Evolutionary conservation across 768 basidiomycete genomes (phyloP), one percentile per base, ranked within the genome.

Genomic region (Calvatia gigantea): DNA sequence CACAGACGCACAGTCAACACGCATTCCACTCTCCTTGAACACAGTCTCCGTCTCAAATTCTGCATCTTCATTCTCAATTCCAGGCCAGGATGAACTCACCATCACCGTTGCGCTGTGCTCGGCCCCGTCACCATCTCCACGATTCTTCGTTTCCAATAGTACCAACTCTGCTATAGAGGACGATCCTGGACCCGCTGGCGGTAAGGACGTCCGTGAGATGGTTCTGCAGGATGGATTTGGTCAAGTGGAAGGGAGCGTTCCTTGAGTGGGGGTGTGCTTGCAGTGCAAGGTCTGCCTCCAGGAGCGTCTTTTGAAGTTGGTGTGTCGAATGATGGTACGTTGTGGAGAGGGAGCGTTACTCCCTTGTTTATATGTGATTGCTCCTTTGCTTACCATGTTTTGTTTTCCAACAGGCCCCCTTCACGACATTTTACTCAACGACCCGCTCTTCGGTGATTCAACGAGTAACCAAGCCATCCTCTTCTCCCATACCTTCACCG

Each of bases 361-460:
- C 41, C 42, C 35, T 27, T 37, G 28, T 9, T 42, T 21, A 8
- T 42, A 19, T 21, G 19, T 45, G 9, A 21, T 32, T 11, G 5
- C n/a, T 21, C 32, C 7, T 19, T 42, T 21, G 28, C 51, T 48
- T 12, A 50, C 8, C 5, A 9, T 21, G 23, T 12, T 27, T 7
- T 45, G n/a, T n/a, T n/a, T n/a, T n/a, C n/a, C n/a, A n/a, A n/a
- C 38, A 85, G 84, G 60, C 9, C 75, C 81, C 15, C 68, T 85
- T 45, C 85, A 86, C 60, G 63, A 75, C 56, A 54, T 69, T 4
- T 62, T 81, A 9, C 54, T 67, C 15, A 61, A 61, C 8, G 62
- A 78, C 0, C 88, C 88, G 1, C 67, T 87, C 5, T 70, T 91
- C 1, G 88, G 87, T 2, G 91, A 93, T 65, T 84, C 87, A 1